Percentiles rank a stretch among this genome's conserved stretches.
These are phyloP conservation scores for Neonectria ditissima DNA, from an alignment of 2,329 filamentous ascomycete genomes.

Conservation along the genomic window DNA sequence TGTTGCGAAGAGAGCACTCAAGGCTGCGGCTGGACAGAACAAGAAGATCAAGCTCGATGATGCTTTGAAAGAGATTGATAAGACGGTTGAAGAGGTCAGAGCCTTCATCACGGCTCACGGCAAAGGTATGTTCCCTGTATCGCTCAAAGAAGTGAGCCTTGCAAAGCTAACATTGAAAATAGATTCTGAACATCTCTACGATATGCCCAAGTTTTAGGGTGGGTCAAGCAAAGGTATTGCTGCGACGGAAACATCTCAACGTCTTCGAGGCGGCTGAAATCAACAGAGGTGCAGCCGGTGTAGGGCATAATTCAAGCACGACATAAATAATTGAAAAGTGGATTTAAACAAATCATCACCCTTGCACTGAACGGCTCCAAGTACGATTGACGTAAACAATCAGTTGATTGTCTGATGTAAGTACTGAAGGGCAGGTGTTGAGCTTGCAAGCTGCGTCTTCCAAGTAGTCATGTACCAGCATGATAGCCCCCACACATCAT, in stretches of 20 bases:
- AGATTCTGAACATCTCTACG: not conserved
- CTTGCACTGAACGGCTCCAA: not conserved
- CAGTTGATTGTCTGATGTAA: too few species aligned
- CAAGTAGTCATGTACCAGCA: too few species aligned
- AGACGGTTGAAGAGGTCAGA: conserved; percentile 60
- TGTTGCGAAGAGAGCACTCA: conserved; percentile 66
- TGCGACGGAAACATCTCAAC: not conserved
- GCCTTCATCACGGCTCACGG: conserved; percentile 65
- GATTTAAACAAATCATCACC: accelerated
- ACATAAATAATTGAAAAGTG: too few species aligned
- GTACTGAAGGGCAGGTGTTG: too few species aligned
- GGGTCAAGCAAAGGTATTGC: not conserved
- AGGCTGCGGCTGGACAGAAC: conserved; percentile 60
- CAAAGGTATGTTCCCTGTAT: conserved; percentile 54
- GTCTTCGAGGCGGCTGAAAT: not conserved
- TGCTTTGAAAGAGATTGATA: conserved; percentile 60
- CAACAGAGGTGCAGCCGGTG: not conserved
- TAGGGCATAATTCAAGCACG: not conserved
- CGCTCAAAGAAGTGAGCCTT: not conserved
- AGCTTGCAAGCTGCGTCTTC: too few species aligned
- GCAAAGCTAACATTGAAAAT: not conserved
- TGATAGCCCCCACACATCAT: too few species aligned
- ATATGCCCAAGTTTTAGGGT: not conserved
- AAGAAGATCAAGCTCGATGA: conserved; percentile 61
- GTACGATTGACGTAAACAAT: not conserved